Percentiles rank a stretch among this genome's conserved stretches.
Conservation (phyloP, 2,329 filamentous ascomycete genomes). For the Teratosphaeriaceae sp. region DNA sequence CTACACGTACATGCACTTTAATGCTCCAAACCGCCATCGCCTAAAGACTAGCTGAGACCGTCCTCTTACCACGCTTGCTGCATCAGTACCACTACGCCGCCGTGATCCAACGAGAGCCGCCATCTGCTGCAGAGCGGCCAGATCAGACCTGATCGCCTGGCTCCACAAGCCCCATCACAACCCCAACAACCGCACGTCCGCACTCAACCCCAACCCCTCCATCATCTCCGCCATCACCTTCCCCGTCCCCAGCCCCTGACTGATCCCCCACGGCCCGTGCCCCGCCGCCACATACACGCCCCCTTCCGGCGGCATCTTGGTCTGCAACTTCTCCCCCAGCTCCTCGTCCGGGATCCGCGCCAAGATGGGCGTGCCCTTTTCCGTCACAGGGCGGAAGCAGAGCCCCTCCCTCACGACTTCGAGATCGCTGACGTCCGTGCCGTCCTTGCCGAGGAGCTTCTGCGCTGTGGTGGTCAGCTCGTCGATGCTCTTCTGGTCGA, state of each 20-base stretch:
- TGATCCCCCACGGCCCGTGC: slow-evolving; percentile 67
- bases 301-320: slow-evolving; percentile 39
- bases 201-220: slow-evolving; percentile 40
- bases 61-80: too few species aligned
- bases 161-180: too few species aligned
- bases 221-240: slow-evolving; percentile 65
- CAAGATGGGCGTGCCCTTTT: slow-evolving; percentile 58
- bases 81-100: too few species aligned
- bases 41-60: too few species aligned
- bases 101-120: too few species aligned
- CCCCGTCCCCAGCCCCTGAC: slow-evolving; percentile 57
- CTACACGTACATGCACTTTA: too few species aligned
- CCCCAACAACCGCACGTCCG: slow-evolving; percentile 51
- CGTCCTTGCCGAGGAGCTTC: slow-evolving; percentile 43
- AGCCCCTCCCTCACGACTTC: slow-evolving; percentile 58
- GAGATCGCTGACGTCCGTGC: slow-evolving; percentile 37
- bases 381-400: slow-evolving; percentile 67
- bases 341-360: slow-evolving; percentile 49
- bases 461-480: slow-evolving; percentile 45
- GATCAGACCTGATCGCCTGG: too few species aligned
- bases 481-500: slow-evolving; percentile 43
- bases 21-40: too few species aligned
- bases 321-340: slow-evolving; percentile 46
- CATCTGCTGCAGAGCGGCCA: too few species aligned
- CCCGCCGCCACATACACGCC: slow-evolving; percentile 67